Evolutionary conservation across 208 protist genomes (phyloP), one percentile per base, ranked within the genome.

Genomic region (Trypanosoma congolense): DNA sequence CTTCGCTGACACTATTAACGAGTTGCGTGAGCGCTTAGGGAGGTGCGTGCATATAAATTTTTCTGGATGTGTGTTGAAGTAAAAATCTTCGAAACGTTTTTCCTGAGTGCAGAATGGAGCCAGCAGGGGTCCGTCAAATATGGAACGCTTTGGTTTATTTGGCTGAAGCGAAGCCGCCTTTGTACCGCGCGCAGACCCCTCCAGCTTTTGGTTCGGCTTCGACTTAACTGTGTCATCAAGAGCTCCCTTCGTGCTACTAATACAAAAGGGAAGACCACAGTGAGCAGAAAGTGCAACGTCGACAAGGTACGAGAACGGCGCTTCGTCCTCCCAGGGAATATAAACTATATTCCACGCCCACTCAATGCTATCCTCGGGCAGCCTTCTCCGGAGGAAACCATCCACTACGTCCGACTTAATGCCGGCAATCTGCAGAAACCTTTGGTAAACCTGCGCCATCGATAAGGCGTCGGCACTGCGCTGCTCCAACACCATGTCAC

Each of bases 311-410:
- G 46, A 48, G n/a, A 45, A 38, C 1, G 67, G 65, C 9, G 75
- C 66, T 10, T 56, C 21, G 10, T 53, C 19, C n/a, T 56, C 33
- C 21, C 50, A 40, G 24, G 56, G 65, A 14, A 87, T 60, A 3
- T 40, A 24, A 33, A 93, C 80, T 9, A 74, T 46, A 43, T 93
- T 93, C 86, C 86, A 93, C 22, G 52, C 50, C 86, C 86, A 93
- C 33, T 73, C 62, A 18, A 83, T 44, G 29, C 59, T 12, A 58
- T 90, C 82, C 38, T 75, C 73, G 5, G 77, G 55, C 0, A 61
- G 65, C 19, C 63, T 48, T 8, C 82, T 78, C 30, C 87, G 80
- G 2, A 90, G 8, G 57, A 52, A 61, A 1, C 87, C 87, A 0
- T 46, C 53, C 26, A 94, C 81, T 9, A 89, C 79, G 2, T 73